Base-by-base conservation (phyloP, 225 moss, liverwort and hornwort genomes). In the Ulota crispa region DNA sequence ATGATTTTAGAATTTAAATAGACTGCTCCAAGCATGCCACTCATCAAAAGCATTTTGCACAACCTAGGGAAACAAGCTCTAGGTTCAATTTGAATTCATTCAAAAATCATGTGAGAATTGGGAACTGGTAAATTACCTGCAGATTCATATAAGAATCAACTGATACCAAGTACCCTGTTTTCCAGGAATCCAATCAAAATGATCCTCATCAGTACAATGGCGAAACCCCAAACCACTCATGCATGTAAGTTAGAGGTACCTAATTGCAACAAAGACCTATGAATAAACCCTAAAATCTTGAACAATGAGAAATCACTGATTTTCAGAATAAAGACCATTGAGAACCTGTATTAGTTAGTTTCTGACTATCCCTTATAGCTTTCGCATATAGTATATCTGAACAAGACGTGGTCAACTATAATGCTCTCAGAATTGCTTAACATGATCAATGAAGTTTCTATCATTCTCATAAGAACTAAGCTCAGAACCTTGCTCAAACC, bases 111-210 rank as follows among this genome's bases (percentile, higher is more conserved):
- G 43, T 59, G 32, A 34, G 52, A 20, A 42, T 32, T 30, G 2
- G 27, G 53, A 61, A 28, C 15, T 64, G 65, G 36, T 0, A 57
- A 76, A 54, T 64, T 81, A 92, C 97, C 89, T 97, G 97, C 76
- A 97, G 84, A 79, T 97, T 97, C 97, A 97, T 97, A 70, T 97
- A 97, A 3, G 97, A 93, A 78, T 97, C 97, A 69, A 97, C 97
- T 16, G 97, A 97, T 77, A 97, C 95, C 89, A 97, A 60, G 78
- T 97, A 97, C 12, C 95, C 97, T 97, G 93, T 70, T 77, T 52
- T 63, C 45, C 64, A 76, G 24, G 21, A 80, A 61, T 52, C 37
- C 64, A 68, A 64, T 5, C 32, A n/a, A 52, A 74, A 72, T 36
- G 32, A 81, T 53, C 28, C 13, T 37, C 68, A 42, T 87, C 37